Conservation (phyloP, 176 grass and related monocot species). For the Guadua angustifolia region DNA sequence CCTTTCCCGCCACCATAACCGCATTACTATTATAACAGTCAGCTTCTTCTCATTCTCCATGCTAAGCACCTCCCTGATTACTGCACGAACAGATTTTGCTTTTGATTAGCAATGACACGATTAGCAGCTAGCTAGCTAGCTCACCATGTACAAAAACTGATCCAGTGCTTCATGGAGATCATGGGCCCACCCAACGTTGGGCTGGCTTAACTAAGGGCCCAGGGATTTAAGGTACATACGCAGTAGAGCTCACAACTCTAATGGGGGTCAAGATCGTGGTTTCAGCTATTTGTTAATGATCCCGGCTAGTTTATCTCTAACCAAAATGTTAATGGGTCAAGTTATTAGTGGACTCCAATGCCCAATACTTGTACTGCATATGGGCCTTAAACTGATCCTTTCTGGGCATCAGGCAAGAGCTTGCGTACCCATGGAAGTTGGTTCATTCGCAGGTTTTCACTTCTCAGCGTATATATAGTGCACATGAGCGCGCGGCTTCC, state of each 20-base stretch:
- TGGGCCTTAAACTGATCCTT: too few species aligned
- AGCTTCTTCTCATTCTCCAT: too few species aligned
- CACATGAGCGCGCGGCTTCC: too few species aligned
- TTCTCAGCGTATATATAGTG: too few species aligned
- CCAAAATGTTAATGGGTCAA: background rate
- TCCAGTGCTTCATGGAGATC: background rate
- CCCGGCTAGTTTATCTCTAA: background rate
- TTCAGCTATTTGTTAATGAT: background rate
- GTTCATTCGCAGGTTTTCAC: too few species aligned
- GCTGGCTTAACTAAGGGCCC: background rate
- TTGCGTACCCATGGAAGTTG: too few species aligned
- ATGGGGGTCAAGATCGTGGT: background rate
- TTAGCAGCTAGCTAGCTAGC: background rate
- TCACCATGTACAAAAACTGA: too few species aligned
- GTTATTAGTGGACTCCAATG: background rate
- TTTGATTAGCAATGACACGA: background rate
- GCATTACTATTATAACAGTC: too few species aligned
- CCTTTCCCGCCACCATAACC: too few species aligned
- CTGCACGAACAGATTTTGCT: background rate
- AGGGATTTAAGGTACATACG: background rate
- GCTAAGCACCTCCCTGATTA: too few species aligned
- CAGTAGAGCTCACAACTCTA: background rate
- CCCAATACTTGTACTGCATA: background rate
- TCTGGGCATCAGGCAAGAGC: too few species aligned
- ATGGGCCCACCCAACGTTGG: background rate